Evolutionary conservation across 176 grass and related monocot species (phyloP).

Genomic region (Zoysia japonica): DNA sequence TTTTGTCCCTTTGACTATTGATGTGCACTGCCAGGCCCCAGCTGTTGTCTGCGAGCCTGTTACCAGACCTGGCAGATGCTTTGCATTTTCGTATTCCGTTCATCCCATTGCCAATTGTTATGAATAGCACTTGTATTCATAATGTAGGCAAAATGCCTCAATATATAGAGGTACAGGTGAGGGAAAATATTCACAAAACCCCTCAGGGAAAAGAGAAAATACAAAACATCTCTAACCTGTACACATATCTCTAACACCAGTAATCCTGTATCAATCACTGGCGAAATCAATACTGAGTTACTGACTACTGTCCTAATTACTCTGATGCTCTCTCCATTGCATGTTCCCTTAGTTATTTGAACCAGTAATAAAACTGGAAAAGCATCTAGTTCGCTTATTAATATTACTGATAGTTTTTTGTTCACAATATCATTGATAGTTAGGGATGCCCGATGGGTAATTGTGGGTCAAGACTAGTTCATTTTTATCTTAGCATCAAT

Average conservation of each 20-base stretch:
- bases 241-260: too few species aligned
- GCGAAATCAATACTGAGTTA: background rate
- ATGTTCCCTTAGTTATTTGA: background rate
- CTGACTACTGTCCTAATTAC: background rate
- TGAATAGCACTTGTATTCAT: too few species aligned
- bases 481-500: too few species aligned
- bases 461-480: too few species aligned
- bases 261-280: background rate
- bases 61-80: slow-evolving; percentile 8
- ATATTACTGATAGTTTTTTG: background rate
- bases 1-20: background rate
- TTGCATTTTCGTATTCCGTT: background rate
- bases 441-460: too few species aligned
- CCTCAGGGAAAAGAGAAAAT: too few species aligned
- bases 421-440: too few species aligned
- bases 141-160: too few species aligned
- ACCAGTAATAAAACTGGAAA: background rate
- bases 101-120: background rate
- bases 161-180: too few species aligned
- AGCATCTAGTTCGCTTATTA: background rate
- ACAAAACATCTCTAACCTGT: too few species aligned
- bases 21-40: background rate
- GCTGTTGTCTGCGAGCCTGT: background rate
- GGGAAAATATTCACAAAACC: too few species aligned
- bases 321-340: background rate